Evolutionary conservation across 108 stramenopile genomes (phyloP), one percentile per base, ranked within the genome.

Genomic region (Bacterosira constricta): DNA sequence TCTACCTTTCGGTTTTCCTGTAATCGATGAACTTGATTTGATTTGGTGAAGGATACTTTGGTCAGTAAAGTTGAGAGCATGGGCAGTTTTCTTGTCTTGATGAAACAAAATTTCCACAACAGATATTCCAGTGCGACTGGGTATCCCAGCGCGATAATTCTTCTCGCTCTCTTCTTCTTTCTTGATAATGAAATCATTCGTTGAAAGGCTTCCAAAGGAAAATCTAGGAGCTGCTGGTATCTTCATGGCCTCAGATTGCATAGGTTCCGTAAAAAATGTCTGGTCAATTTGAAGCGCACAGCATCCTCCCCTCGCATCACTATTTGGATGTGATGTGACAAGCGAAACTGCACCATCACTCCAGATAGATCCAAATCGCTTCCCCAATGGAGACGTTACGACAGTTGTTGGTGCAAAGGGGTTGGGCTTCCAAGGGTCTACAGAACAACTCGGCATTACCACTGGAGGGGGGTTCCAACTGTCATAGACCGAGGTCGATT

Each of bases 391-490:
- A 20, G 61, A 23, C 23, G 51, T 25, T 20, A 46, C 51, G 5
- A 41, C 15, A 21, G 55, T 34, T 36, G 63, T 75, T 6, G 73
- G 73, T 21, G 73, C 73, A 66, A 75, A 75, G 9, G 73, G 73
- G 66, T 65, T 75, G 8, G 64, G 65, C 32, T 66, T 75, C 73
- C 73, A 75, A 42, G 64, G 73, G 21, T 66, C 73, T 11, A 75
- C 57, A 55, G 44, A 75, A 30, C 57, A 51, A 38, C 41, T 75
- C n/a, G 64, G 64, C 31, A 75, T 15, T 49, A 65, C 54, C 35
- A 59, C 66, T 6, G 64, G 73, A 23, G 73, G 64, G 4, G 73
- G 64, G n/a, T 75, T 75, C 73, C 73, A 75, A 13, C 63, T 66
- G 29, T 57, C 73, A 38, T 75, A 75, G 3, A 75, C 55, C 13